Percentiles rank a stretch among this genome's conserved stretches.
These are phyloP conservation scores for Xylaria sp. DNA, from an alignment of 2,329 filamentous ascomycete genomes.

Conservation along the genomic window DNA sequence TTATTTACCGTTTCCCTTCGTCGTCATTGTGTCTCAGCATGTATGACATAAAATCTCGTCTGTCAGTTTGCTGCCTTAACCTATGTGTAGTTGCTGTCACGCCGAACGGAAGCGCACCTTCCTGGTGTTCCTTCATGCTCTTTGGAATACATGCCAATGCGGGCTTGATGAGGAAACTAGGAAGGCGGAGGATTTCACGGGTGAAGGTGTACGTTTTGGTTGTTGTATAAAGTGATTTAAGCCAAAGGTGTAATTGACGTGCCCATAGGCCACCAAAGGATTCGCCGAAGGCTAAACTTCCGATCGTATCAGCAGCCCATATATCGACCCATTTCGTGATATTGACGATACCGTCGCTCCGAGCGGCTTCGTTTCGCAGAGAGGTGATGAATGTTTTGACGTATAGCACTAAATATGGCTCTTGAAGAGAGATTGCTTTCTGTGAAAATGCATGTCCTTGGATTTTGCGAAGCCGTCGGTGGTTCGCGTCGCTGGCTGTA, in stretches of 20 bases:
- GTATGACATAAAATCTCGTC: slow-evolving; percentile 32
- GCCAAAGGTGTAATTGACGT: slow-evolving; percentile 29
- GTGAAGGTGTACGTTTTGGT: slow-evolving; percentile 26
- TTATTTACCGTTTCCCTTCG: slow-evolving; percentile 3
- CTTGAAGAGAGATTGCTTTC: slow-evolving; percentile 30
- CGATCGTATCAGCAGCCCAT: slow-evolving; percentile 35
- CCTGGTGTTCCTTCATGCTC: slow-evolving; percentile 3
- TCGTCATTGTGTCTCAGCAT: slow-evolving; percentile 21
- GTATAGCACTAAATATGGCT: slow-evolving; percentile 19
- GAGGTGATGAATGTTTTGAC: slow-evolving; percentile 17
- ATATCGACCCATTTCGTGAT: slow-evolving; percentile 35
- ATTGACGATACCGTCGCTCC: slow-evolving; percentile 27
- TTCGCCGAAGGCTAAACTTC: slow-evolving; percentile 37
- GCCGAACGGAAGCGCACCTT: slow-evolving; percentile 2
- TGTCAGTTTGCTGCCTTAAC: slow-evolving; percentile 7
- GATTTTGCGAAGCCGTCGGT: slow-evolving; percentile 34
- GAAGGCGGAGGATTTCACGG: slow-evolving; percentile 19
- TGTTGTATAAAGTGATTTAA: slow-evolving; percentile 21
- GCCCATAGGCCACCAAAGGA: slow-evolving; percentile 30
- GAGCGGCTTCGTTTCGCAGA: slow-evolving; percentile 7
- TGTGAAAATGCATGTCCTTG: slow-evolving; percentile 34
- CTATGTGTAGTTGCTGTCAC: slow-evolving; percentile 1
- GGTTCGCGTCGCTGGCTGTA: slow-evolving; percentile 20
- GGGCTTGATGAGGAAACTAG: not conserved
- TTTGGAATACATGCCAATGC: slow-evolving; percentile 3